Evolutionary conservation across 176 grass and related monocot genomes (phyloP).

Genomic region (Triticum timopheevii): DNA sequence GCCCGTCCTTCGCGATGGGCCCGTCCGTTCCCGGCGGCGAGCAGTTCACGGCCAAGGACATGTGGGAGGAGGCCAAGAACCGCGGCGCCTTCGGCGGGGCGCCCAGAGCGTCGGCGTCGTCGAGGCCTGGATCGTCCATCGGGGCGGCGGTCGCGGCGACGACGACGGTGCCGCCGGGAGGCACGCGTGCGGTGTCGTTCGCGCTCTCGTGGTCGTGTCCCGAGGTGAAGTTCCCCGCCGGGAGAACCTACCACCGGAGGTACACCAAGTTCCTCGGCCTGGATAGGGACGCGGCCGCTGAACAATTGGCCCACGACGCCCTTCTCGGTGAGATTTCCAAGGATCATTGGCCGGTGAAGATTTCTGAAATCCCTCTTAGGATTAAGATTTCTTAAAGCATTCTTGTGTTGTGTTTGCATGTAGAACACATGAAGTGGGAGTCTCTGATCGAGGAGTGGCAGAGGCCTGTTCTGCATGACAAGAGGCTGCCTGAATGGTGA

Average conservation of each 20-base stretch:
- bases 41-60: constrained; percentile 50
- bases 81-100: constrained; percentile 47
- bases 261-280: constrained; percentile 65
- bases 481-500: constrained; percentile 56
- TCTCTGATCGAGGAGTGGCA: constrained; percentile 76
- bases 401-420: background rate
- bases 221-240: constrained; percentile 57
- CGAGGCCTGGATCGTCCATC: constrained; percentile 57
- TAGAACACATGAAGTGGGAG: constrained; percentile 58
- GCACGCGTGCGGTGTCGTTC: constrained; percentile 49
- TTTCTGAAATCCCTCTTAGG: background rate
- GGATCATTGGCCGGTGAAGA: background rate
- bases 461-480: constrained; percentile 56
- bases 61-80: constrained; percentile 60
- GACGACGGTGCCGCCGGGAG: constrained; percentile 37
- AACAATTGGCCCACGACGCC: constrained; percentile 52
- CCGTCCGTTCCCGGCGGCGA: constrained; percentile 37
- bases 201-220: constrained; percentile 66
- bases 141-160: constrained; percentile 61
- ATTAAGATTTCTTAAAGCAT: background rate
- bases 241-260: constrained; percentile 59
- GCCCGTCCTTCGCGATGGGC: constrained; percentile 50
- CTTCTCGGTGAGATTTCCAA: constrained; percentile 44
- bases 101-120: background rate
- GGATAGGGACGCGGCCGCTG: constrained; percentile 46